phyloP scores from a whole-genome alignment of 2,329 filamentous ascomycete genomes.

The Neofusicoccum sp. region DNA sequence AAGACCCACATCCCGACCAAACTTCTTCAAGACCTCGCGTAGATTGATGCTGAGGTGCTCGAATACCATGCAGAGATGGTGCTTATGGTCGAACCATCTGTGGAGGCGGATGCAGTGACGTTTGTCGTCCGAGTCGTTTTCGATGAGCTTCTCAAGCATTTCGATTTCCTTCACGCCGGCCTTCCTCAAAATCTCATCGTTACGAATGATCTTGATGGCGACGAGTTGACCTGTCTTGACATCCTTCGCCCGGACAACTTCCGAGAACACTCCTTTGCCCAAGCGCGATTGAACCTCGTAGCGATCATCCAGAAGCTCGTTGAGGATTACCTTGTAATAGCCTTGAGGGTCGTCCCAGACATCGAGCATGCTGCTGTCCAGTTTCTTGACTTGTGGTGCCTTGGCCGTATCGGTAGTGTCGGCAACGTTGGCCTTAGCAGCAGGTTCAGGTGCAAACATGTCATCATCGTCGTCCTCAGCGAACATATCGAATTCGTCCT shows the following conservation, averaged over 20 bases:
- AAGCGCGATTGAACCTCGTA: slow-evolving; percentile 87
- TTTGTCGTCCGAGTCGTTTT: slow-evolving; percentile 81
- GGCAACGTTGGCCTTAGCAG: slow-evolving; percentile 51
- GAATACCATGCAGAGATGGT: slow-evolving; percentile 94
- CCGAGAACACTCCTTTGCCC: slow-evolving; percentile 94
- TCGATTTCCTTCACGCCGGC: slow-evolving; percentile 93
- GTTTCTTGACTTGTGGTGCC: slow-evolving; percentile 49
- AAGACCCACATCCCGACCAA: slow-evolving; percentile 90
- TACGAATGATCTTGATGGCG: slow-evolving; percentile 96
- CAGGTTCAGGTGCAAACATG: slow-evolving; percentile 86
- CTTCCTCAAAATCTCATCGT: slow-evolving; percentile 72
- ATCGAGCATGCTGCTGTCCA: slow-evolving; percentile 62
- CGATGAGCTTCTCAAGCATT: slow-evolving; percentile 83
- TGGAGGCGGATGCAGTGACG: slow-evolving; percentile 90
- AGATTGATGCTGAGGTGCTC: slow-evolving; percentile 91
- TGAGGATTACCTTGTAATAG: slow-evolving; percentile 92
- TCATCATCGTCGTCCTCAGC: slow-evolving; percentile 66
- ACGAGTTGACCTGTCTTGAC: slow-evolving; percentile 66
- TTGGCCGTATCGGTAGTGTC: slow-evolving; percentile 32
- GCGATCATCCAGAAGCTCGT: slow-evolving; percentile 82
- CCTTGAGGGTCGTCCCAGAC: slow-evolving; percentile 89
- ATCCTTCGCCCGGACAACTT: slow-evolving; percentile 86
- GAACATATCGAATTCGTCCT: slow-evolving; percentile 63
- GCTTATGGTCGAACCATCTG: slow-evolving; percentile 87
- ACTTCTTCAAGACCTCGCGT: slow-evolving; percentile 91